Base-by-base conservation (phyloP, 2,329 filamentous ascomycete genomes). In the Penicillium sp. region DNA sequence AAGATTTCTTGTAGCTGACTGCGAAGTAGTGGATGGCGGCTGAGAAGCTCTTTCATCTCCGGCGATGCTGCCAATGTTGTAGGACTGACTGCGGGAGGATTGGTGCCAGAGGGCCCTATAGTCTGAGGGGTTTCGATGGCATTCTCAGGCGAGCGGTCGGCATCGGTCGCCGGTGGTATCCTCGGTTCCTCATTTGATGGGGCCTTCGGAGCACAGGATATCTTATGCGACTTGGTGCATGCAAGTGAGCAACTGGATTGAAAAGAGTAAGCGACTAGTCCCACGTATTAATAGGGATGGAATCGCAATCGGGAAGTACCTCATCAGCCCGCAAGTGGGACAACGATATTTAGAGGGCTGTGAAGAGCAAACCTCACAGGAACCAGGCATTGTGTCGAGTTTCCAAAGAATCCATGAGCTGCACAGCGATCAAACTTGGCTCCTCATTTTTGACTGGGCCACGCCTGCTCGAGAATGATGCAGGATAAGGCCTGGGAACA, bases 221-320 rank as follows among this genome's bases (percentile, higher is more conserved):
- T 68, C 61, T 78, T 77, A 61, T 79, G 76, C 5, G 70, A 66
- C 50, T 77, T 73, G 35, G 74, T 75, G 61, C 77, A 79, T 30
- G 63, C 67, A 35, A 79, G 70, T 9, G 77, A 79, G 52, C 77
- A 79, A 58, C 77, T 79, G 58, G 3, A 27, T 40, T 9, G 10
- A 52, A 19, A 45, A 42, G 13, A 9, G 16, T 56, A 38, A 48
- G 44, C n/a, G 38, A 45, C 30, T 44, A 19, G 26, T 39, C 38
- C 11, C 30, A 43, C 32, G 19, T 43, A 30, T 32, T 13, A 8
- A 18, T 35, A 19, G 10, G 13, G 29, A 35, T 44, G 29, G 18
- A 36, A 38, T 49, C 16, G 14, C n/a, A 19, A 54, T 32, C 19
- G 23, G 23, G 23, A 27, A 19, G 14, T 70, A 76, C 74, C 73